These are phyloP conservation scores for Sindora glabra DNA, from an alignment of 306 rosid genomes.

Conservation along the genomic window DNA sequence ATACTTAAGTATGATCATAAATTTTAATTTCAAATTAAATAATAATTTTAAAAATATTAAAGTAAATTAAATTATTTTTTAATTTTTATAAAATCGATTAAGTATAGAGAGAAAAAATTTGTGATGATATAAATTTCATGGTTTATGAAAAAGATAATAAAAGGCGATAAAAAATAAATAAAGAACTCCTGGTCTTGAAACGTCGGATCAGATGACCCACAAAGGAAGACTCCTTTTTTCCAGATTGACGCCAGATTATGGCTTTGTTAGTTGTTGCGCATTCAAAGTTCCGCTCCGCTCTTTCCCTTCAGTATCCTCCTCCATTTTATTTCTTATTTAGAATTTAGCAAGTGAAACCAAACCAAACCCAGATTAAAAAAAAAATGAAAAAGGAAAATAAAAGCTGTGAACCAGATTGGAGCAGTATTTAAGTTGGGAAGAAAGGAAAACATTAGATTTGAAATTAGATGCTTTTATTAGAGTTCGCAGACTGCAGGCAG, in stretches of 20 bases:
- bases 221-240: constrained; percentile 16
- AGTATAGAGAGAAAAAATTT: too few relatives aligned
- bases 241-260: constrained; percentile 28
- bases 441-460: background rate
- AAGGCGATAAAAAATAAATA: constrained; percentile 20
- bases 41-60: too few relatives aligned
- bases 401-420: constrained; percentile 27
- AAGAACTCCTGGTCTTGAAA: constrained; percentile 17
- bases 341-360: constrained; percentile 3
- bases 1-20: too few relatives aligned
- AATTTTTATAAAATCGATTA: too few relatives aligned
- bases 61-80: too few relatives aligned
- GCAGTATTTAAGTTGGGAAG: constrained; percentile 10
- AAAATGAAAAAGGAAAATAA: background rate
- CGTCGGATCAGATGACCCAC: constrained; percentile 33
- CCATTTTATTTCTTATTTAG: background rate
- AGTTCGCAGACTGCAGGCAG: too few relatives aligned
- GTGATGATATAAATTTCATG: too few relatives aligned
- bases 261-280: constrained; percentile 45
- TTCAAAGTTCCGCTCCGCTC: constrained; percentile 15
- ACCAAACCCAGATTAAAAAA: background rate
- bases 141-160: too few relatives aligned
- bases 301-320: background rate
- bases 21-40: too few relatives aligned
- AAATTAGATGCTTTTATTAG: constrained; percentile 19